Percentiles rank a stretch among this genome's conserved stretches.
Conservation (phyloP, 371 early-diverging fungal genomes). For the Mucor mucedo region DNA sequence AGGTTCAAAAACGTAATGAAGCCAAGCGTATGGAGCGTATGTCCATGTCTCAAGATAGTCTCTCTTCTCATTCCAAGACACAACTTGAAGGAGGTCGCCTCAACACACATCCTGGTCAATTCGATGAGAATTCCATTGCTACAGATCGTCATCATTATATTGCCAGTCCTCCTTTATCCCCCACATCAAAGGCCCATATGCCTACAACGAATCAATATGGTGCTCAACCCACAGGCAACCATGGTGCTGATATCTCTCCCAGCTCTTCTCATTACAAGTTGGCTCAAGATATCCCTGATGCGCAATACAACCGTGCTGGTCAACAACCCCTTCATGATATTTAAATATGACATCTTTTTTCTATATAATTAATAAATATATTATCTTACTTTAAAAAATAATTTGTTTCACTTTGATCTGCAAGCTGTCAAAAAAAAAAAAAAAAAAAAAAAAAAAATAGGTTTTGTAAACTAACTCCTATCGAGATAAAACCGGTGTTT, state of each 20-base stretch:
- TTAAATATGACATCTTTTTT: background rate
- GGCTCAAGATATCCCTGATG: constrained; percentile 14
- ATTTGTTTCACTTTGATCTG: too few species aligned
- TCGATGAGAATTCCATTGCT: background rate
- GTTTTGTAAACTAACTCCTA: too few species aligned
- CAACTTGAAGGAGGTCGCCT: background rate
- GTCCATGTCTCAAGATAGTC: background rate
- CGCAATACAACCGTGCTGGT: constrained; percentile 7
- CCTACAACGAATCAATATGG: background rate
- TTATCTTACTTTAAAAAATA: too few species aligned
- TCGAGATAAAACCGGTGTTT: too few species aligned
- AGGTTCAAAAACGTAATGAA: constrained; percentile 23
- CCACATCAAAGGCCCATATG: constrained; percentile 1
- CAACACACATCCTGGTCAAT: background rate
- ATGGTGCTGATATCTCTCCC: background rate
- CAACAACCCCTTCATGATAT: background rate
- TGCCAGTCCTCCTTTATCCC: constrained; percentile 21
- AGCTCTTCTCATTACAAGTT: constrained; percentile 14
- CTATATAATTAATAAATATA: too few species aligned
- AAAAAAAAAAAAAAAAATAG: too few species aligned
- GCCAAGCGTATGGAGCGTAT: constrained; percentile 4
- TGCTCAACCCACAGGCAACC: background rate
- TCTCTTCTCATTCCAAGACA: background rate
- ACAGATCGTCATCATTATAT: constrained; percentile 12
- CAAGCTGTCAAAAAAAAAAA: too few species aligned